These are phyloP conservation scores for Scortechinia acanthostroma DNA, from an alignment of 2,329 filamentous ascomycete genomes.

Conservation along the genomic window DNA sequence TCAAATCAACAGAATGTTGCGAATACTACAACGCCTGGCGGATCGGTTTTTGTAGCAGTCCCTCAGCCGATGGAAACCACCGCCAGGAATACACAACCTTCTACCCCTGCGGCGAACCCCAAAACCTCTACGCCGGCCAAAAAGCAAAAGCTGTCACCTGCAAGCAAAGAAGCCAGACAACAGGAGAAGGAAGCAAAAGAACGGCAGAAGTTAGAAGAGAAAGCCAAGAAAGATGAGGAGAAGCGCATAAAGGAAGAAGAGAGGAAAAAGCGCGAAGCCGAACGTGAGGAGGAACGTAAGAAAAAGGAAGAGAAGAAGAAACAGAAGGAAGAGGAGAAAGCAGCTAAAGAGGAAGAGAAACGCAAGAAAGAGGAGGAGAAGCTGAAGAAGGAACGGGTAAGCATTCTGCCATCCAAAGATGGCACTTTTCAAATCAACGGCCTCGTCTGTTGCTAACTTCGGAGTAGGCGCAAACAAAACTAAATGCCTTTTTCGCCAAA, in stretches of 20 bases:
- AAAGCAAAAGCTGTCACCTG: neutral
- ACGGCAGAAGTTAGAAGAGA: conserved; percentile 6
- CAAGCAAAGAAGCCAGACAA: neutral
- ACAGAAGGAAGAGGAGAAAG: conserved; percentile 6
- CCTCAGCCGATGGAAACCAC: too few species aligned
- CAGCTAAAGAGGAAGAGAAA: conserved; percentile 8
- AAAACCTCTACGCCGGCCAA: too few species aligned
- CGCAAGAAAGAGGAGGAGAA: conserved; percentile 9
- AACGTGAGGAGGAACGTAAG: conserved; percentile 9
- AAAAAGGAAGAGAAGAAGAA: conserved; percentile 6
- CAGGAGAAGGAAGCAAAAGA: conserved; percentile 4
- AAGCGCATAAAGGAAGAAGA: conserved; percentile 3
- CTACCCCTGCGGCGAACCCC: neutral
- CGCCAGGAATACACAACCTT: too few species aligned
- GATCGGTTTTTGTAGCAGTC: too few species aligned
- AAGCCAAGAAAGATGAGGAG: conserved; percentile 4
- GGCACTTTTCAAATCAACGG: too few species aligned
- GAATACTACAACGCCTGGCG: too few species aligned
- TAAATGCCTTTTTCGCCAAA: neutral
- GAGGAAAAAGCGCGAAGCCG: conserved; percentile 3
- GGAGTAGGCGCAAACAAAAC: neutral
- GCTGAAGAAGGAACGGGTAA: neutral
- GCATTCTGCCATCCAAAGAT: too few species aligned
- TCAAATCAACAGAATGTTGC: too few species aligned
- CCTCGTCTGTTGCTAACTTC: too few species aligned